Evolutionary conservation across 495 filamentous ascomycete genomes (phyloP).

Genomic region (Podospora australis): DNA sequence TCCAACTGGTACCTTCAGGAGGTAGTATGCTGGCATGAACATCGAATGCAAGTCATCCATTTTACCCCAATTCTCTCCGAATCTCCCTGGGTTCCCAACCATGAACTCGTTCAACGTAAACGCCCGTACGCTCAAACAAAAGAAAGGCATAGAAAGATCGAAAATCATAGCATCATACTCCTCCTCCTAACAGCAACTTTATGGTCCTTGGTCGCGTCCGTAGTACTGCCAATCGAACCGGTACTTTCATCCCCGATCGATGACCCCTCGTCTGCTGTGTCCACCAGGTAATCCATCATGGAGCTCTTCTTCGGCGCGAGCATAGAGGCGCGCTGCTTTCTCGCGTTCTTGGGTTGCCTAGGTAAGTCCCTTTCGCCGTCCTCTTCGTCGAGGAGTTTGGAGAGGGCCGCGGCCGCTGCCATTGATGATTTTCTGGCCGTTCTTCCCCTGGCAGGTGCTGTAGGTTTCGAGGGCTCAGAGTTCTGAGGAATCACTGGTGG

Average conservation of each 20-base stretch:
- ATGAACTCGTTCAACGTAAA: neutral
- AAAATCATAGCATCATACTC: conserved; percentile 53
- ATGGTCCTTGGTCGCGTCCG: neutral
- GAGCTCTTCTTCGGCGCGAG: conserved; percentile 26
- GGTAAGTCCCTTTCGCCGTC: neutral
- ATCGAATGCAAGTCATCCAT: neutral
- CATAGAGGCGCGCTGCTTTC: conserved; percentile 29
- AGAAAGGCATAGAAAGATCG: neutral
- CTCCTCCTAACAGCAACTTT: conserved; percentile 29
- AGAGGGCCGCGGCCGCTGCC: conserved; percentile 14
- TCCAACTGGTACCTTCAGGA: neutral
- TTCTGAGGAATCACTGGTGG: neutral
- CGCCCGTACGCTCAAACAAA: neutral
- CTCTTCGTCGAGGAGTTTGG: conserved; percentile 10
- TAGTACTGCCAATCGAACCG: neutral
- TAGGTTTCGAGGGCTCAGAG: too few relatives aligned
- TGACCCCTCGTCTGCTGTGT: neutral
- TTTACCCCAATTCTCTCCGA: neutral
- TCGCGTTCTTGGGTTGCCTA: too few relatives aligned
- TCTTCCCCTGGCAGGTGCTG: too few relatives aligned
- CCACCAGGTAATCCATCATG: conserved; percentile 9
- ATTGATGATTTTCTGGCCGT: conserved; percentile 14
- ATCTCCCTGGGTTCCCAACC: neutral
- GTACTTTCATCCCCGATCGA: conserved; percentile 1
- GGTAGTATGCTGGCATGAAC: neutral